Conservation (phyloP, 108 stramenopile genomes). For the Pelagomonas calceolata region DNA sequence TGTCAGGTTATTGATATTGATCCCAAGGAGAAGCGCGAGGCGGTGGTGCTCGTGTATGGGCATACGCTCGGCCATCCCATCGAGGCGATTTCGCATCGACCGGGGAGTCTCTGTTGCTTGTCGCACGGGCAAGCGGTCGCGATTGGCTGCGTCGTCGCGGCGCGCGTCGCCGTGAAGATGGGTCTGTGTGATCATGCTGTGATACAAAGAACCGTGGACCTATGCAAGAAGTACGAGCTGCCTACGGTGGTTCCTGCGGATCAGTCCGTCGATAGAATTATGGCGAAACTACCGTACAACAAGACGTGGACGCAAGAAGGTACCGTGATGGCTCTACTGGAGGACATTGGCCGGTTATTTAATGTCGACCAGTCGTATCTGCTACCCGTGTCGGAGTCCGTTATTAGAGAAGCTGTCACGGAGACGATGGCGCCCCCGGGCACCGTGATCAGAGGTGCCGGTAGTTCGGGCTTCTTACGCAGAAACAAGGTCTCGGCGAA, state of each 20-base stretch:
- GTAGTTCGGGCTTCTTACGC: background rate
- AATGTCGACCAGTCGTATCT: slow-evolving; percentile 19
- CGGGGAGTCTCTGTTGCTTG: slow-evolving; percentile 14
- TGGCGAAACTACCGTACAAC: slow-evolving; percentile 26
- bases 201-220: slow-evolving; percentile 9
- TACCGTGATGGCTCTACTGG: slow-evolving; percentile 23
- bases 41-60: slow-evolving; percentile 31
- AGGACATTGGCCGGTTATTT: slow-evolving; percentile 19
- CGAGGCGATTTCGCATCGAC: slow-evolving; percentile 29
- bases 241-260: slow-evolving; percentile 16
- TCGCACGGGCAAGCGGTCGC: slow-evolving; percentile 35
- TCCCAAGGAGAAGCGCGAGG: slow-evolving; percentile 32
- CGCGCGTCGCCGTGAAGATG: slow-evolving; percentile 18
- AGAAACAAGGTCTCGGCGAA: background rate
- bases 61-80: slow-evolving; percentile 31
- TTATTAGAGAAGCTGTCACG: slow-evolving; percentile 7
- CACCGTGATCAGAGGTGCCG: background rate
- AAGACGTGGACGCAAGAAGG: slow-evolving; percentile 23
- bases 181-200: slow-evolving; percentile 13
- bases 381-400: slow-evolving; percentile 17
- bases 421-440: background rate
- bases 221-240: slow-evolving; percentile 25
- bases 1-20: slow-evolving; percentile 15
- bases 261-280: slow-evolving; percentile 14
- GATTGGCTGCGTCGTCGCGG: slow-evolving; percentile 32